These are phyloP conservation scores for Solanum microdontum DNA, from an alignment of 257 asterid species.

Conservation along the genomic window DNA sequence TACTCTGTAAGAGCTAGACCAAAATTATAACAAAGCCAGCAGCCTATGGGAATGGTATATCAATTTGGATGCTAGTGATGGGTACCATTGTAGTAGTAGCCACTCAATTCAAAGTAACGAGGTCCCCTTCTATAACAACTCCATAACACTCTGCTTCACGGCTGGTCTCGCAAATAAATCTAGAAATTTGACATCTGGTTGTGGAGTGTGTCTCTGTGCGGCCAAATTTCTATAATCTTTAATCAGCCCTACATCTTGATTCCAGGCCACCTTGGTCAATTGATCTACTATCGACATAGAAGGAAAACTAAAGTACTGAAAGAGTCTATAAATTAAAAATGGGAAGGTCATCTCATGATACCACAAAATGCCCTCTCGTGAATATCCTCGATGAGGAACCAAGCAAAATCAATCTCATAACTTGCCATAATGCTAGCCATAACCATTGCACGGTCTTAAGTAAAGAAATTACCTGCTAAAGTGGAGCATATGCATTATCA, in stretches of 20 bases:
- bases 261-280: not conserved
- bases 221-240: too few species aligned
- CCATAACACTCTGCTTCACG: not conserved
- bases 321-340: not conserved
- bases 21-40: not conserved
- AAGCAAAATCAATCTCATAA: too few species aligned
- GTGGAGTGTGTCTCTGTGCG: rapidly evolving
- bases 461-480: too few species aligned
- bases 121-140: not conserved
- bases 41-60: too few species aligned
- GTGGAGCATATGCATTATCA: not conserved
- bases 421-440: not conserved
- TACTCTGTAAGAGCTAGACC: too few species aligned
- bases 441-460: not conserved
- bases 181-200: too few species aligned
- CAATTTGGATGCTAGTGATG: not conserved
- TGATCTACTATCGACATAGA: not conserved
- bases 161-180: not conserved
- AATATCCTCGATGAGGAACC: not conserved
- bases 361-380: not conserved
- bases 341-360: not conserved
- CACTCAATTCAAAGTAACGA: not conserved
- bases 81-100: not conserved
- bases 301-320: not conserved
- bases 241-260: too few species aligned